A percentile compares a stretch with the other conserved stretches of the same genome.
Evolutionary conservation across 495 filamentous ascomycete species (phyloP).

Genomic region (Massariosphaeria phaeospora): DNA sequence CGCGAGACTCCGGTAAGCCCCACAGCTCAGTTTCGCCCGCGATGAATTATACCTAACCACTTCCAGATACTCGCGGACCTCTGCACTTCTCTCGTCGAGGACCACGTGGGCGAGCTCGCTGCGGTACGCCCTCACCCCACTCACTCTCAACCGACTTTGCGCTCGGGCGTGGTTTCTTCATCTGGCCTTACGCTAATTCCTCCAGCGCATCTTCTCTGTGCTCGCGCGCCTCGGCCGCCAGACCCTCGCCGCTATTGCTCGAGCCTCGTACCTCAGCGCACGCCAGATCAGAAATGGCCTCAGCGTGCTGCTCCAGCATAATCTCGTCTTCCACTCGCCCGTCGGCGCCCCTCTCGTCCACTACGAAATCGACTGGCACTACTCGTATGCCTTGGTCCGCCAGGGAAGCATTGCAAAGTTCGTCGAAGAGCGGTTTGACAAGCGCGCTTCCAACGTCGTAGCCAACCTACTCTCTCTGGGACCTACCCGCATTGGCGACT

Average conservation of each 20-base stretch:
- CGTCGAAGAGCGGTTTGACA: conserved; percentile 64
- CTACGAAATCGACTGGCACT: conserved; percentile 72
- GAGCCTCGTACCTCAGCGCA: conserved; percentile 60
- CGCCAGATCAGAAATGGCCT: conserved; percentile 72
- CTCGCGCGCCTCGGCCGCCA: conserved; percentile 74
- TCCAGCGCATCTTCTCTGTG: conserved; percentile 58
- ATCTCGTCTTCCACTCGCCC: conserved; percentile 71
- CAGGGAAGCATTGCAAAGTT: conserved; percentile 76
- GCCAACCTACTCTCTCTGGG: conserved; percentile 71
- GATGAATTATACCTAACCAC: conserved; percentile 17
- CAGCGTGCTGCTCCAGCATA: conserved; percentile 79
- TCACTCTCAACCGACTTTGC: not conserved
- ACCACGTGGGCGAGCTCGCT: conserved; percentile 82
- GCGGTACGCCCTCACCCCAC: conserved; percentile 57
- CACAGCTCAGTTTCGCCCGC: not conserved
- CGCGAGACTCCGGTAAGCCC: conserved; percentile 23
- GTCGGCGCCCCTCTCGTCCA: conserved; percentile 61
- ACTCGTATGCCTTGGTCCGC: conserved; percentile 74
- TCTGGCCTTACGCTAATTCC: conserved; percentile 2
- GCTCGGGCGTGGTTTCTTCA: not conserved
- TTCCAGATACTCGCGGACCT: conserved; percentile 58
- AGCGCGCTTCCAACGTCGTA: conserved; percentile 63
- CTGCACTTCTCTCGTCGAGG: conserved; percentile 79
- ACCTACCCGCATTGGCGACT: conserved; percentile 66
- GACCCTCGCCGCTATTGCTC: conserved; percentile 58